These are phyloP conservation scores for Cercospora sojina DNA, from an alignment of 2,329 filamentous ascomycete genomes.

Conservation along the genomic window DNA sequence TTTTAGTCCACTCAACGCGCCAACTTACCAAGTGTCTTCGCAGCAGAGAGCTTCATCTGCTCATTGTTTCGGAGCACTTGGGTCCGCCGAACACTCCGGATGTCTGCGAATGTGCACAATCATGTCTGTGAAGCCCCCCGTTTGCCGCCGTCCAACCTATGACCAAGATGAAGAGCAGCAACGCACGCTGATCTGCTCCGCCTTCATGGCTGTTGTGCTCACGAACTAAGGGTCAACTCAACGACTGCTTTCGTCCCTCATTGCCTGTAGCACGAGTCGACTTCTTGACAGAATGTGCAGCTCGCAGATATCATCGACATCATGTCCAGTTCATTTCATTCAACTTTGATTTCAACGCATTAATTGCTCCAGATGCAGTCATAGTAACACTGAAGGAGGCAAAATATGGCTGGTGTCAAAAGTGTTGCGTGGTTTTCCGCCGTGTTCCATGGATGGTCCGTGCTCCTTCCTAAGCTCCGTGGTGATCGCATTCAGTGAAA, in stretches of 20 bases:
- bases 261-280: background rate
- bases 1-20: background rate
- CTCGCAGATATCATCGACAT: background rate
- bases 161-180: background rate
- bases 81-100: too few species aligned
- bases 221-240: background rate
- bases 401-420: background rate
- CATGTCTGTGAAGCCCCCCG: background rate
- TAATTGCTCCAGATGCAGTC: background rate
- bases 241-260: background rate
- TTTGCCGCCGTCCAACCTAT: background rate
- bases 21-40: background rate
- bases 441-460: background rate
- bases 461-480: background rate
- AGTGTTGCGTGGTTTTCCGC: background rate
- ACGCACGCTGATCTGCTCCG: background rate
- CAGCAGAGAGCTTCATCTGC: background rate
- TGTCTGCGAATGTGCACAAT: background rate
- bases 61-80: slow-evolving; percentile 1
- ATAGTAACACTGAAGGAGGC: background rate
- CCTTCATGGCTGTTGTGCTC: background rate
- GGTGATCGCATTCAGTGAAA: slow-evolving; percentile 8
- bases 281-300: background rate
- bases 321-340: background rate
- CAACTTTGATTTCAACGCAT: background rate